Evolutionary conservation across 768 basidiomycete species (phyloP).

Genomic region (Coprinellus micaceus): DNA sequence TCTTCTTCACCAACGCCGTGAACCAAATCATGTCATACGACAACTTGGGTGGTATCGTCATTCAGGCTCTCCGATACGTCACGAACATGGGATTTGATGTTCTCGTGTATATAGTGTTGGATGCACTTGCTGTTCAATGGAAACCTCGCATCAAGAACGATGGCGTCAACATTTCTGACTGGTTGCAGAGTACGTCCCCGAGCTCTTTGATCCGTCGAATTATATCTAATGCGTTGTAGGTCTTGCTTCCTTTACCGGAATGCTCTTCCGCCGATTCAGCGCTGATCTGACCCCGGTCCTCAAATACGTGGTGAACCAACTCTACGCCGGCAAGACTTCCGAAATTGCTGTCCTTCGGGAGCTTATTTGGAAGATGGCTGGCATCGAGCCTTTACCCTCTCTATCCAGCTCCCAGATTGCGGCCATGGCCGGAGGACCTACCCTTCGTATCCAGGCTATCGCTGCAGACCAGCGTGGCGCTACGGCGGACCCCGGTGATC

Average conservation of each 20-base stretch:
- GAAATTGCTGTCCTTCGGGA: conserved; percentile 92
- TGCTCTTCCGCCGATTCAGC: conserved; percentile 83
- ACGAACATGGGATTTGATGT: conserved; percentile 95
- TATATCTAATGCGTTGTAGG: conserved; percentile 42
- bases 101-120: conserved; percentile 80
- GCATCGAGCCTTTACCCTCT: conserved; percentile 86
- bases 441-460: conserved; percentile 82
- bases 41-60: conserved; percentile 85
- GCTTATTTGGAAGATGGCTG: conserved; percentile 93
- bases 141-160: conserved; percentile 87
- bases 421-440: conserved; percentile 89
- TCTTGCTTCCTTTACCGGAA: conserved; percentile 89
- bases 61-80: conserved; percentile 84
- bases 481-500: conserved; percentile 63
- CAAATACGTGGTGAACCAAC: conserved; percentile 88
- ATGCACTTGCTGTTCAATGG: conserved; percentile 78
- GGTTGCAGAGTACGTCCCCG: conserved; percentile 80
- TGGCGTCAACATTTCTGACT: conserved; percentile 85
- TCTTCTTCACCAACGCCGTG: conserved; percentile 85
- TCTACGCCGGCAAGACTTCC: conserved; percentile 76
- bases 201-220: neutral
- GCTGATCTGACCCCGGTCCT: conserved; percentile 82
- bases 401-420: conserved; percentile 83
- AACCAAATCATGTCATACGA: conserved; percentile 96
- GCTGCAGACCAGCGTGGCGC: conserved; percentile 78